A percentile compares a stretch with the other conserved stretches of the same genome.
These are phyloP conservation scores for Aspergillus terreus DNA, from an alignment of 2,329 filamentous ascomycete genomes.

Conservation along the genomic window DNA sequence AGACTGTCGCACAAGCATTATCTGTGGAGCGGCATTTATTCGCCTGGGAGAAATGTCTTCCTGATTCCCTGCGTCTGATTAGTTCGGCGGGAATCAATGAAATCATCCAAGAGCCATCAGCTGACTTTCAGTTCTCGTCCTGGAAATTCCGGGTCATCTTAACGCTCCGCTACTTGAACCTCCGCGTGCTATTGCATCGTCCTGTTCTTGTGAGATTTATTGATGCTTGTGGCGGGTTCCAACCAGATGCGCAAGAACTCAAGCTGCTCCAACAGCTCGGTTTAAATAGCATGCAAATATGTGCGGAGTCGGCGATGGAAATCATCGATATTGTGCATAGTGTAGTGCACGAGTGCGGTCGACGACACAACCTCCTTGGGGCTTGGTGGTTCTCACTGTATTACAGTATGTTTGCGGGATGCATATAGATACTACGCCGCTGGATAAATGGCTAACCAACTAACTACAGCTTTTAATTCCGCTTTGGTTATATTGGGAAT, in stretches of 20 bases:
- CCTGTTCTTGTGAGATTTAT: constrained; percentile 40
- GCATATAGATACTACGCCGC: not conserved
- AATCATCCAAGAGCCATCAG: not conserved
- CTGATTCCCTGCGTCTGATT: constrained; percentile 8
- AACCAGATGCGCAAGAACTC: constrained; percentile 14
- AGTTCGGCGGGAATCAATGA: not conserved
- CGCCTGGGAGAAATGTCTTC: constrained; percentile 15
- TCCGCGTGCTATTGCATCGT: constrained; percentile 41
- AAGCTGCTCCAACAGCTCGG: constrained; percentile 30
- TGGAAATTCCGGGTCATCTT: constrained; percentile 42
- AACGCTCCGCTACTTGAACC: constrained; percentile 41
- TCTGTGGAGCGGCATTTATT: constrained; percentile 14
- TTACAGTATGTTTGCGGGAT: constrained; percentile 24
- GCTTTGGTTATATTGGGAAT: constrained; percentile 31
- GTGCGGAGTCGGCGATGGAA: constrained; percentile 28
- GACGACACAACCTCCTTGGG: constrained; percentile 22
- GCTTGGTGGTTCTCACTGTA: constrained; percentile 33
- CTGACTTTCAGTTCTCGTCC: constrained; percentile 7
- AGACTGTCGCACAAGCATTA: constrained; percentile 35
- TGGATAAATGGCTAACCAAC: not conserved
- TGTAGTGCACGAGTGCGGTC: constrained; percentile 14
- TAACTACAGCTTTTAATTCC: constrained; percentile 28
- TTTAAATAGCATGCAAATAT: constrained; percentile 29
- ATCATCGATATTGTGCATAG: constrained; percentile 25
- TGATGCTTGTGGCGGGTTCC: constrained; percentile 11